phyloP scores from a whole-genome alignment of 108 stramenopile species.

The Nannochloropsis salina region DNA sequence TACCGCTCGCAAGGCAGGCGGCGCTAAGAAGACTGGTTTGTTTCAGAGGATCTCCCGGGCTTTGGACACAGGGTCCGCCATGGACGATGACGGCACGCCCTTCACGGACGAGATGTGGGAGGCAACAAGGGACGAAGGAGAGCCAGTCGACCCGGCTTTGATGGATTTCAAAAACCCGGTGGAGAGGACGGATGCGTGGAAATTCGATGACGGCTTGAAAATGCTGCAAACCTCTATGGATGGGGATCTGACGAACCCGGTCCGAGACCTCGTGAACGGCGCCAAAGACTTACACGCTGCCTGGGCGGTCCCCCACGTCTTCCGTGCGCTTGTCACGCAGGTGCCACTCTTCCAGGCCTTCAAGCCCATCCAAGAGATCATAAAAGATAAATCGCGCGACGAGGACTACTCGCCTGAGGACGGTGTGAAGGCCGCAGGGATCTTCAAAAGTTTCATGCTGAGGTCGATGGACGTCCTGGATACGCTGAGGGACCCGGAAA shows the following conservation, averaged over 20 bases:
- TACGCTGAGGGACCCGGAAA: neutral
- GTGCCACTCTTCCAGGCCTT: neutral
- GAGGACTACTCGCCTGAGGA: constrained; percentile 11
- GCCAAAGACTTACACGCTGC: neutral
- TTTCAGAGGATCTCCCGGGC: neutral
- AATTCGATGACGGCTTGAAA: neutral
- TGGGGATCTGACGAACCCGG: neutral
- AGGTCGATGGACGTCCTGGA: neutral
- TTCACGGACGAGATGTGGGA: neutral
- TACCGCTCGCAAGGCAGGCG: neutral
- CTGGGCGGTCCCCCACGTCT: neutral
- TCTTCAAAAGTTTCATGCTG: neutral
- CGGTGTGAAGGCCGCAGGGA: neutral
- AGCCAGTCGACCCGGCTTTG: neutral
- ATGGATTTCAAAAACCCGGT: neutral
- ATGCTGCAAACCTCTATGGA: neutral
- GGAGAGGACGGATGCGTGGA: neutral
- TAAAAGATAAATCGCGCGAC: neutral
- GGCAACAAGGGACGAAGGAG: neutral
- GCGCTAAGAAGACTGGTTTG: constrained; percentile 2
- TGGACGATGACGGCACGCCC: neutral
- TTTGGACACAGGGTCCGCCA: neutral
- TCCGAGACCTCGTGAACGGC: neutral
- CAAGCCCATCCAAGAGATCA: neutral
- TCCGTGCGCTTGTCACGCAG: neutral